Percentiles rank a stretch among this genome's conserved stretches.
Evolutionary conservation across 73 alveolate species (phyloP).

Genomic region (Paramecium bursaria): DNA sequence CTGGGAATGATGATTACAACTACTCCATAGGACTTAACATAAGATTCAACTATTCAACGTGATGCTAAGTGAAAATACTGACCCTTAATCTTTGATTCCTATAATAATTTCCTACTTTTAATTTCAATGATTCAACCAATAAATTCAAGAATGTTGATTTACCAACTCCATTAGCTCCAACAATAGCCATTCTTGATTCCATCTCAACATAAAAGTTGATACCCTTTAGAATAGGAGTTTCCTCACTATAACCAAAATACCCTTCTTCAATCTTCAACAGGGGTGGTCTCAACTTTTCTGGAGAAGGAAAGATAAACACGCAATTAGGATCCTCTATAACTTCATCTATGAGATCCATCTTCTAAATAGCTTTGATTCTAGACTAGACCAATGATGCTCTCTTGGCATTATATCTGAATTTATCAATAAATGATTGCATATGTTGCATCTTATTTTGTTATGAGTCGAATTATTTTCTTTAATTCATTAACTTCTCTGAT

Average conservation of each 20-base stretch:
- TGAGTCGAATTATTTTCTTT: slow-evolving; percentile 87
- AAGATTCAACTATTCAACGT: slow-evolving; percentile 93
- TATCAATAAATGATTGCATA: slow-evolving; percentile 97
- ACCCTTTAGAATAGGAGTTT: slow-evolving; percentile 83
- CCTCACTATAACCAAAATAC: slow-evolving; percentile 87
- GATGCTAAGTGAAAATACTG: slow-evolving; percentile 98
- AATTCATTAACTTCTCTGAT: slow-evolving; percentile 85
- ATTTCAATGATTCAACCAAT: slow-evolving; percentile 88
- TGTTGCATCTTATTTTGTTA: slow-evolving; percentile 90
- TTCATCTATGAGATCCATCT: slow-evolving; percentile 96
- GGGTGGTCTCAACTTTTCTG: slow-evolving; percentile 97
- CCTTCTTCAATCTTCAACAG: slow-evolving; percentile 95
- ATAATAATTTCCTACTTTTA: slow-evolving; percentile 77
- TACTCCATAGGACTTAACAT: slow-evolving; percentile 96
- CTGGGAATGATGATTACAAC: slow-evolving; percentile 89
- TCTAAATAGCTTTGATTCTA: slow-evolving; percentile 93
- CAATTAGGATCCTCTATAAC: slow-evolving; percentile 98
- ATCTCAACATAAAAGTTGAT: slow-evolving; percentile 95
- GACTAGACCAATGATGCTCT: slow-evolving; percentile 98
- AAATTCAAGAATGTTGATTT: slow-evolving; percentile 98
- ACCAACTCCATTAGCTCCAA: slow-evolving; percentile 99
- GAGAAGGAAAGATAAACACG: slow-evolving; percentile 98
- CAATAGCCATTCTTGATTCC: slow-evolving; percentile 98
- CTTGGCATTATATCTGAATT: slow-evolving; percentile 98
- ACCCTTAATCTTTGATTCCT: slow-evolving; percentile 70